These are phyloP conservation scores for Crithidia acanthocephali DNA, from an alignment of 208 protist genomes.

Conservation along the genomic window DNA sequence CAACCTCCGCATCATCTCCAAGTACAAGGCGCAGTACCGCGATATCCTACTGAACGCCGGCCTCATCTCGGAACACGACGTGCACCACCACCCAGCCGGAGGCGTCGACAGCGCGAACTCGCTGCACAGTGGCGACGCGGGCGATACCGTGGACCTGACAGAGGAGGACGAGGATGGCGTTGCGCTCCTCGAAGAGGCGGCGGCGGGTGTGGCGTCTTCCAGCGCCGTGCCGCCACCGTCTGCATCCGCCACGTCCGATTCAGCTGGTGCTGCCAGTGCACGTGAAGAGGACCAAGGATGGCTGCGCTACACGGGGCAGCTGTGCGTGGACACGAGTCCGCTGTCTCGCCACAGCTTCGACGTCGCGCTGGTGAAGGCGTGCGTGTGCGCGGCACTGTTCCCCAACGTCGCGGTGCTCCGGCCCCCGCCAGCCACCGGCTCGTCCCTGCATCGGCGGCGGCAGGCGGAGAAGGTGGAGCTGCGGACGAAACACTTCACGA, in stretches of 20 bases:
- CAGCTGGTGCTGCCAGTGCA: too few relatives aligned
- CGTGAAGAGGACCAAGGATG: too few relatives aligned
- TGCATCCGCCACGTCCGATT: too few relatives aligned
- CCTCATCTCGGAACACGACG: conserved; percentile 33
- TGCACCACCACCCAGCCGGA: background rate
- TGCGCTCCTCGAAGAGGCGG: background rate
- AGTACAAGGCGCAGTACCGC: conserved; percentile 87
- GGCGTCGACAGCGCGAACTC: background rate
- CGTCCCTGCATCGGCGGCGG: background rate
- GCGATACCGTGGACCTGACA: background rate
- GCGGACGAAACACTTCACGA: conserved; percentile 50
- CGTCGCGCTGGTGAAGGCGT: conserved; percentile 87
- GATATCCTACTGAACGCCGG: conserved; percentile 76
- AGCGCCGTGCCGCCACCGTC: too few relatives aligned
- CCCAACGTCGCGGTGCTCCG: conserved; percentile 89
- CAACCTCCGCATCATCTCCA: conserved; percentile 78
- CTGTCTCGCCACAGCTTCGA: conserved; percentile 68
- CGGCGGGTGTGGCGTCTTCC: background rate
- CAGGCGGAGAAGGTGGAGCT: conserved; percentile 49
- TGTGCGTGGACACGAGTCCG: conserved; percentile 66
- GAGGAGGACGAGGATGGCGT: background rate
- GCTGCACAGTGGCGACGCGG: background rate
- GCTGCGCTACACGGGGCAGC: conserved; percentile 24
- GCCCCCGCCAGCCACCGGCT: conserved; percentile 27
- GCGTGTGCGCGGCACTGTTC: conserved; percentile 74